phyloP scores from a whole-genome alignment of 805 yeast genomes.

The Metschnikowia bowlesiae region DNA sequence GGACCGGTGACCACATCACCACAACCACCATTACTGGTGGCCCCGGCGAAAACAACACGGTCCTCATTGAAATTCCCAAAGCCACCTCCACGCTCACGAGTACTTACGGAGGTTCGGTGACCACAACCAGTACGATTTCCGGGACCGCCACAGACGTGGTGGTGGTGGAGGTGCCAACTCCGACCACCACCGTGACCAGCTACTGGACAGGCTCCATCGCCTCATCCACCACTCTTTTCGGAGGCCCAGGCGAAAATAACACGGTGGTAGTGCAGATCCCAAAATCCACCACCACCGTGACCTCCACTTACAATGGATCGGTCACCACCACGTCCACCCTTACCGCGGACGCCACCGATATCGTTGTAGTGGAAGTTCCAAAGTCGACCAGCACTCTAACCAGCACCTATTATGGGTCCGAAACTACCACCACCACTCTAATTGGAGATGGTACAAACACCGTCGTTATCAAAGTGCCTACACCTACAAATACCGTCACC shows the following conservation, averaged over 20 bases:
- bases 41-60: conserved; percentile 10
- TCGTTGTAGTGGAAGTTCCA: conserved; percentile 14
- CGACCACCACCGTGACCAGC: not conserved
- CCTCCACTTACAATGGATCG: too few relatives aligned
- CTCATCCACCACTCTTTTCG: too few relatives aligned
- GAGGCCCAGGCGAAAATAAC: not conserved
- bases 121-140: not conserved
- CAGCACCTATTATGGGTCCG: conserved; percentile 7
- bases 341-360: conserved; percentile 5
- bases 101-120: not conserved
- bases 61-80: conserved; percentile 11
- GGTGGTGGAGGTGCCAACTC: conserved; percentile 10
- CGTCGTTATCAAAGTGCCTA: conserved; percentile 10
- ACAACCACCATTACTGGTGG: not conserved
- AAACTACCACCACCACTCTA: not conserved
- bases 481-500: conserved; percentile 7
- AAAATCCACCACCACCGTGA: too few relatives aligned
- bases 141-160: conserved; percentile 3
- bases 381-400: conserved; percentile 6
- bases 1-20: conserved; percentile 1
- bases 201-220: too few relatives aligned
- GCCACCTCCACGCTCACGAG: conserved; percentile 7
- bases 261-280: too few relatives aligned
- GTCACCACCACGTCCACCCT: conserved; percentile 6
- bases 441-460: conserved; percentile 1